Evolutionary conservation across 257 asterid genomes (phyloP), one percentile per base, ranked within the genome.

Genomic region (Salvia rosmarinus): DNA sequence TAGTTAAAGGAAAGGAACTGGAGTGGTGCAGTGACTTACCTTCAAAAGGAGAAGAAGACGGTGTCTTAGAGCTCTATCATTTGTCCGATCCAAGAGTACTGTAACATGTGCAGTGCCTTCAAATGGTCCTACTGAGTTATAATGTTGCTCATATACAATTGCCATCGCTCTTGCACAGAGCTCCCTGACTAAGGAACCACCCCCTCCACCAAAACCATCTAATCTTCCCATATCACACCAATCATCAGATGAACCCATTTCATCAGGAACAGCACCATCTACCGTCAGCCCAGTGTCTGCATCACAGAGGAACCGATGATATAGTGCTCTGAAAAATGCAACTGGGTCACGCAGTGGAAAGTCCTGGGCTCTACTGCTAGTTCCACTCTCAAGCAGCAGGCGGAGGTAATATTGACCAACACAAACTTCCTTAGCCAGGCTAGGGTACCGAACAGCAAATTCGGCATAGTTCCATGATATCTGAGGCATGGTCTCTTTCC

Each of bases 101-200:
- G 99, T 92, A 67, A 90, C 80, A 77, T 95, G 99, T 70, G 99
- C 92, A 75, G 99, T 85, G 77, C 99, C 99, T 82, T 91, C 99
- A 79, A 95, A 95, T 56, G 96, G 80, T 46, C 99, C 98, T 71
- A 95, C 77, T 58, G 83, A 84, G 77, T 70, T 80, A 80, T 78
- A 82, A 81, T 91, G 99, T 62, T 95, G 97, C 79, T 95, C 99
- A 71, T 91, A 95, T 77, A 91, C 99, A 82, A 95, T 95, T 61
- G 99, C 85, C 99, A 95, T 89, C 70, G 99, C 98, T 84, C 99
- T 88, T 17, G 99, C 99, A 82, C 98, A 95, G 64, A 95, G 98
- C 84, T 95, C 99, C 87, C 99, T 87, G 63, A 95, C 99, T 13
- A 93, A 95, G 72, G 95, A 91, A 63, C 98, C 99, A 51, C 99